Evolutionary conservation across 768 basidiomycete species (phyloP).

Genomic region (Collybia mongolica): DNA sequence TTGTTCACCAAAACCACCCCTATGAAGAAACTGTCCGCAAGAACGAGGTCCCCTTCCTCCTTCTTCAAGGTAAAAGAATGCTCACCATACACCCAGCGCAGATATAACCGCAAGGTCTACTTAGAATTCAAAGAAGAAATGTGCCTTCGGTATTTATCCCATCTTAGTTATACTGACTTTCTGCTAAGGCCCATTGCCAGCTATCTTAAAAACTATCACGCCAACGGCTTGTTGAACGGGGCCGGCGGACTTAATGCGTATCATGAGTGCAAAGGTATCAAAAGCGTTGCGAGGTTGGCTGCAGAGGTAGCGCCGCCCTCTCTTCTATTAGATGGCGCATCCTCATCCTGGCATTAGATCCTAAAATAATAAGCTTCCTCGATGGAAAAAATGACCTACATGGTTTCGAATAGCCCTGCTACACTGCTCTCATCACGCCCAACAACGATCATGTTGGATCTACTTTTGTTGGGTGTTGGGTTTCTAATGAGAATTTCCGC

Average conservation of each 20-base stretch:
- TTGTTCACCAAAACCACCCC: constrained; percentile 83
- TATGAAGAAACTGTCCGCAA: constrained; percentile 77
- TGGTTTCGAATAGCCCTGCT: no score
- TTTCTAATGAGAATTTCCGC: no score
- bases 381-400: no score
- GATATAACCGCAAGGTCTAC: constrained; percentile 74
- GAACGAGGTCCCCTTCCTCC: constrained; percentile 50
- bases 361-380: no score
- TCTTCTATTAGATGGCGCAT: neutral
- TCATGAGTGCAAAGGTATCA: constrained; percentile 66
- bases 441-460: no score
- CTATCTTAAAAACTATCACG: constrained; percentile 61
- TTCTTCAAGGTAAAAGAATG: neutral
- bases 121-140: constrained; percentile 77
- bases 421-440: no score
- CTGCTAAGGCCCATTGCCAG: constrained; percentile 28
- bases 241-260: constrained; percentile 52
- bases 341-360: no score
- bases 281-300: constrained; percentile 41
- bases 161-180: neutral
- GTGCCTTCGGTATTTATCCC: constrained; percentile 53
- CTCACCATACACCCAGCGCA: constrained; percentile 44
- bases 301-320: constrained; percentile 28
- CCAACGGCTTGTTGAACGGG: constrained; percentile 47
- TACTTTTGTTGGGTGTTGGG: no score